These are phyloP conservation scores for Scytalidium sp. DNA, from an alignment of 2,329 filamentous ascomycete genomes.

Conservation along the genomic window DNA sequence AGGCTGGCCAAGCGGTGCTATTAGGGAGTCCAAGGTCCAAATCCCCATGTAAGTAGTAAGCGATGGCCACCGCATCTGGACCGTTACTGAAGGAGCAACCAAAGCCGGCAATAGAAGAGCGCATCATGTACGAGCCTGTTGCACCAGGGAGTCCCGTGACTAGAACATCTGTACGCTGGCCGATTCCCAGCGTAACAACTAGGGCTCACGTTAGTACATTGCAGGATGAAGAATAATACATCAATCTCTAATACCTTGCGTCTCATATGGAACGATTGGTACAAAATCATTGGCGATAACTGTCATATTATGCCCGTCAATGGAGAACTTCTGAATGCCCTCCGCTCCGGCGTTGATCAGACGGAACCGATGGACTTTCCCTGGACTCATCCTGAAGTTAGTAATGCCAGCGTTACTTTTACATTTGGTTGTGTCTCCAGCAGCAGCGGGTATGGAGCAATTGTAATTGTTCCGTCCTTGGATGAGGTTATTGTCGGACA, in stretches of 20 bases:
- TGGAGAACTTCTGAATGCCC: conserved; percentile 34
- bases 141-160: conserved; percentile 41
- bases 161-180: conserved; percentile 38
- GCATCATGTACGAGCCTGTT: conserved; percentile 50
- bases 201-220: not conserved
- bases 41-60: conserved; percentile 58
- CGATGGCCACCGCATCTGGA: conserved; percentile 52
- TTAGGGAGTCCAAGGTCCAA: conserved; percentile 15
- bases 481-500: conserved; percentile 14
- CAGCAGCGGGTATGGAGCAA: conserved; percentile 2
- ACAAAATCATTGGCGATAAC: conserved; percentile 57
- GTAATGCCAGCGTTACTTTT: conserved; percentile 45
- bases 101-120: conserved; percentile 42
- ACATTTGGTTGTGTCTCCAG: conserved; percentile 41
- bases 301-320: conserved; percentile 53
- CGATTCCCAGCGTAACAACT: conserved; percentile 55
- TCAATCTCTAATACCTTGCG: conserved; percentile 38
- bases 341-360: conserved; percentile 33
- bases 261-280: conserved; percentile 51
- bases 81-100: conserved; percentile 47
- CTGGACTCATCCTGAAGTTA: conserved; percentile 48
- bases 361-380: conserved; percentile 38
- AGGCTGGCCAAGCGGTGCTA: conserved; percentile 15
- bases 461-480: conserved; percentile 3
- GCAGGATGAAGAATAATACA: not conserved